These are phyloP conservation scores for Letharia columbiana DNA, from an alignment of 495 filamentous ascomycete genomes.

Conservation along the genomic window DNA sequence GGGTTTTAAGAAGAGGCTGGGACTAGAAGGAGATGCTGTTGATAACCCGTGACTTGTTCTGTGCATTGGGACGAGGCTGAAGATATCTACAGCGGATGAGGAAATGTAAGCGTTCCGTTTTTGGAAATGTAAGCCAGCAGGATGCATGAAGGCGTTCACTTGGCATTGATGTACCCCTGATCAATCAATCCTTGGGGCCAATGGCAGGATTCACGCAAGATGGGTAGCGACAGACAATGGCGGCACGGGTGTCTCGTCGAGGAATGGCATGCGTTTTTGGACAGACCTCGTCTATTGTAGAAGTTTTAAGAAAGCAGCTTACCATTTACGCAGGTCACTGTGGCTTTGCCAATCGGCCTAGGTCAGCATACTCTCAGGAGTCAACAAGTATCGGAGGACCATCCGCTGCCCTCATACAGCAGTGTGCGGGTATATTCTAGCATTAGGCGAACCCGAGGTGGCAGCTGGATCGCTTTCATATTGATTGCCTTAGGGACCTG, in stretches of 20 bases:
- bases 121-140: background rate
- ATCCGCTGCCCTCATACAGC: too few relatives aligned
- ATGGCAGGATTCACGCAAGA: background rate
- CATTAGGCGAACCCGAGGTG: background rate
- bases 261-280: background rate
- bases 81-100: background rate
- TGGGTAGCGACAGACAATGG: background rate
- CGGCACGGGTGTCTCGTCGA: background rate
- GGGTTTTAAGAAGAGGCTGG: background rate
- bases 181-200: background rate
- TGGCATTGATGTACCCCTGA: background rate
- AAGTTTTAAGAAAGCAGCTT: background rate
- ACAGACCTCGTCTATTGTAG: background rate
- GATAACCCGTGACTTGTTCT: background rate
- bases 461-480: background rate
- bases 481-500: background rate
- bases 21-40: background rate
- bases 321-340: background rate
- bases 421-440: too few relatives aligned
- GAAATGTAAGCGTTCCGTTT: background rate
- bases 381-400: too few relatives aligned
- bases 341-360: background rate
- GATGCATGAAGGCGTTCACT: background rate
- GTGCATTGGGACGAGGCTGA: background rate
- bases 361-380: too few relatives aligned